phyloP scores from a whole-genome alignment of 228 moss, liverwort and hornwort genomes.

The Sphagnum magellanicum region DNA sequence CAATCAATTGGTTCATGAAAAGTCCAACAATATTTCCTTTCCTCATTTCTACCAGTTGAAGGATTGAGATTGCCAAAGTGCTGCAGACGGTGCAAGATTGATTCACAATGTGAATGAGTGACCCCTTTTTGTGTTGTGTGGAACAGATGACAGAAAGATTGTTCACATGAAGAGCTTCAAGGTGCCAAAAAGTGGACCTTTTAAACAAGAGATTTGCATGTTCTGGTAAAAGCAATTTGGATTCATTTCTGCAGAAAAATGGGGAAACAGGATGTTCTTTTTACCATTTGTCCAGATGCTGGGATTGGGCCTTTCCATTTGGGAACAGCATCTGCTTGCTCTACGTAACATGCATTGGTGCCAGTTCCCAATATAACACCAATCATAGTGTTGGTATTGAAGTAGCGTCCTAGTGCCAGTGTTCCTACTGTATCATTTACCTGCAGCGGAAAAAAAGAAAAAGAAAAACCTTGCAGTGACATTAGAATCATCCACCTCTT shows the following conservation, averaged over 20 bases:
- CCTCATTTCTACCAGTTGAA: no score
- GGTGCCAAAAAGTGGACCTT: constrained; percentile 43
- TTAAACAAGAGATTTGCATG: constrained; percentile 37
- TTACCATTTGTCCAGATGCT: constrained; percentile 53
- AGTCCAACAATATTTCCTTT: no score
- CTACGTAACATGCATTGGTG: constrained; percentile 79
- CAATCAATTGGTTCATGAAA: no score
- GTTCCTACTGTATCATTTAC: constrained; percentile 92
- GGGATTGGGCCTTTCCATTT: constrained; percentile 59
- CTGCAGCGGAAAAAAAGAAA: constrained; percentile 12
- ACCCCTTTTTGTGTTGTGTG: no score
- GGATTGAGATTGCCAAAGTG: no score
- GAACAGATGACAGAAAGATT: no score
- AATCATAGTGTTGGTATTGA: constrained; percentile 64
- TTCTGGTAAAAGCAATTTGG: no score
- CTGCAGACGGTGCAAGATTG: no score
- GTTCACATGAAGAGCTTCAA: no score
- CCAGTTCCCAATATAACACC: constrained; percentile 88
- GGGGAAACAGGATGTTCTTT: background rate
- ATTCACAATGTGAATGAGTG: no score
- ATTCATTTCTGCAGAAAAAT: no score
- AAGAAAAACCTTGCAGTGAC: no score
- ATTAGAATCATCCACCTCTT: background rate
- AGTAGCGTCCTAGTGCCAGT: constrained; percentile 71
- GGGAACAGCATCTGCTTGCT: constrained; percentile 50